phyloP scores from a whole-genome alignment of 2,329 filamentous ascomycete genomes.

The Chaetomium olivaceum region DNA sequence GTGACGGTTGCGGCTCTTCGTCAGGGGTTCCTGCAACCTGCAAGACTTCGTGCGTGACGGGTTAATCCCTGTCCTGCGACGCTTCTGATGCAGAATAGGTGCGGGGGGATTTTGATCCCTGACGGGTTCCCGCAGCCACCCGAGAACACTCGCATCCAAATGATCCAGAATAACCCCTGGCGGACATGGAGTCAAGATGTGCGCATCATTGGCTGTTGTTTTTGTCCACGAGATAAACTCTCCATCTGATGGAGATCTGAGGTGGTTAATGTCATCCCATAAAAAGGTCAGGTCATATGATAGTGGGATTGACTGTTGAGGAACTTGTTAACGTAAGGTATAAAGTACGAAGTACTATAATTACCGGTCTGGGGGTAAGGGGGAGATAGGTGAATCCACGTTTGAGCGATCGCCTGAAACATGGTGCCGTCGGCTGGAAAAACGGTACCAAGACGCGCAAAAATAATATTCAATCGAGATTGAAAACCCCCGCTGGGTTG shows the following conservation, averaged over 20 bases:
- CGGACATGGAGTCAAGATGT: not conserved
- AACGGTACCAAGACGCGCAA: not conserved
- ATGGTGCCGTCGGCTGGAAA: not conserved
- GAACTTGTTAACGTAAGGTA: no score
- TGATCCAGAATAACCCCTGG: not conserved
- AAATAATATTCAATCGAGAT: not conserved
- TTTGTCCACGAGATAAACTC: not conserved
- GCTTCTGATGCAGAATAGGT: constrained; percentile 47
- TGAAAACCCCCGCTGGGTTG: not conserved
- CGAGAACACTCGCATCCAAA: no score
- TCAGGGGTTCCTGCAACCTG: constrained; percentile 23
- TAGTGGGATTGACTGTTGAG: not conserved
- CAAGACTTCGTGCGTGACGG: constrained; percentile 28
- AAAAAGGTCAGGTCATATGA: not conserved
- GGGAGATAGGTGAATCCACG: not conserved
- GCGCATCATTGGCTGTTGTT: not conserved
- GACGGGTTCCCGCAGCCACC: not conserved
- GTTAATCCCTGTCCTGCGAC: constrained; percentile 48
- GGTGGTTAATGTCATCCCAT: not conserved
- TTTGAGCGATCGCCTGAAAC: constrained; percentile 12
- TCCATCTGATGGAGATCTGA: not conserved
- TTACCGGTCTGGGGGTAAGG: not conserved
- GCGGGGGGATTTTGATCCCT: constrained; percentile 12
- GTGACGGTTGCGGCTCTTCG: constrained; percentile 31
- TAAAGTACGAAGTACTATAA: no score